Conservation (phyloP, 2,329 filamentous ascomycete species). For the Botrytis tulipae region DNA sequence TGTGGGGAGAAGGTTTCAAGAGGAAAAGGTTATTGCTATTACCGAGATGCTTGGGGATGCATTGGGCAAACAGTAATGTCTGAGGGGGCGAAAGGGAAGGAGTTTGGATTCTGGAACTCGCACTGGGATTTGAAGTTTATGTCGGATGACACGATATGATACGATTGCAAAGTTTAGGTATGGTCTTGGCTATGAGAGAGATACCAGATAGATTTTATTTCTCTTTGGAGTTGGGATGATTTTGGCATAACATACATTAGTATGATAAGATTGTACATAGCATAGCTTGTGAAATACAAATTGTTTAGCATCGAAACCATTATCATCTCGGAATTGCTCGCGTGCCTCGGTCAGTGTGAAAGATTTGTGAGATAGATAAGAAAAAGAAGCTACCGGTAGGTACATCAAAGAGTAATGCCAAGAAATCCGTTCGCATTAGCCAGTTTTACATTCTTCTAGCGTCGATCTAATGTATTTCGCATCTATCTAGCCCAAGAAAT, state of each 20-base stretch:
- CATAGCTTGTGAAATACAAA: neutral
- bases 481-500: neutral
- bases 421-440: neutral
- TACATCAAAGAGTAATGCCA: neutral
- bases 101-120: neutral
- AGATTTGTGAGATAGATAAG: neutral
- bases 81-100: neutral
- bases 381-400: neutral
- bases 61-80: slow-evolving; percentile 22
- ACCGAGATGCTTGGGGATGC: slow-evolving; percentile 40
- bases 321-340: neutral
- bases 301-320: neutral
- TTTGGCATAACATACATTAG: neutral
- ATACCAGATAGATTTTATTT: neutral
- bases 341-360: neutral
- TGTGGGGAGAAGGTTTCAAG: slow-evolving; percentile 36
- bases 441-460: neutral
- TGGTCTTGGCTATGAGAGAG: neutral
- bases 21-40: slow-evolving; percentile 41
- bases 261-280: neutral
- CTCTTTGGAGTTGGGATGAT: neutral
- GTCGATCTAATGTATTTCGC: neutral
- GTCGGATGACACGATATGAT: neutral
- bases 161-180: neutral
- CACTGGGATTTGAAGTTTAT: neutral